A percentile compares a stretch with the other conserved stretches of the same genome.
phyloP scores from a whole-genome alignment of 2,329 filamentous ascomycete species.

The Sporothrix variecibatus region DNA sequence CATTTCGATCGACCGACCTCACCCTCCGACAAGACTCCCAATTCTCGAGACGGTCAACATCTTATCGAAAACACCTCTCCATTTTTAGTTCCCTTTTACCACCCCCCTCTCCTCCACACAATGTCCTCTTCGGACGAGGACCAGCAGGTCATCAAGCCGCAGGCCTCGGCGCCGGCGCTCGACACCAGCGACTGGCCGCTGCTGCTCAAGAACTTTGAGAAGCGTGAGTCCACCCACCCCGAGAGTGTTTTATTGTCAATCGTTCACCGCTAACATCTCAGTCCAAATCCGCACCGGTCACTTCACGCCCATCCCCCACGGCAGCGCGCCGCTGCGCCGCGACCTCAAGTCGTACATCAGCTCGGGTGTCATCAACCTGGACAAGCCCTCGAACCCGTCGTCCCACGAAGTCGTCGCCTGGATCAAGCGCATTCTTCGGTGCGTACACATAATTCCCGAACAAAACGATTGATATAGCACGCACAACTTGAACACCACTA shows the following conservation, averaged over 20 bases:
- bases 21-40: not conserved
- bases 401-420: constrained; percentile 98
- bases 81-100: not conserved
- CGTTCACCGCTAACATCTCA: constrained; percentile 39
- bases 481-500: not conserved
- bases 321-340: constrained; percentile 86
- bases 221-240: constrained; percentile 61
- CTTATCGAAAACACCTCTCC: no score
- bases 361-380: constrained; percentile 96
- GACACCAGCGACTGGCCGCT: constrained; percentile 91
- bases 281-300: constrained; percentile 92
- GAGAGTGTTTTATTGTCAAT: not conserved
- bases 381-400: constrained; percentile 96
- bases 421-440: constrained; percentile 97
- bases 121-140: constrained; percentile 52
- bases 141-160: constrained; percentile 89
- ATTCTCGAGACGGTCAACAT: not conserved
- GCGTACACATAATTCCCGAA: constrained; percentile 37
- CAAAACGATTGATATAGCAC: not conserved
- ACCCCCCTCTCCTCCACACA: not conserved
- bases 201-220: constrained; percentile 93
- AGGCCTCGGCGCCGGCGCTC: constrained; percentile 73
- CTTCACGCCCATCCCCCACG: constrained; percentile 94
- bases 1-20: not conserved
- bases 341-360: constrained; percentile 97